These are phyloP conservation scores for Glycine soja DNA, from an alignment of 306 rosid genomes.

Conservation along the genomic window DNA sequence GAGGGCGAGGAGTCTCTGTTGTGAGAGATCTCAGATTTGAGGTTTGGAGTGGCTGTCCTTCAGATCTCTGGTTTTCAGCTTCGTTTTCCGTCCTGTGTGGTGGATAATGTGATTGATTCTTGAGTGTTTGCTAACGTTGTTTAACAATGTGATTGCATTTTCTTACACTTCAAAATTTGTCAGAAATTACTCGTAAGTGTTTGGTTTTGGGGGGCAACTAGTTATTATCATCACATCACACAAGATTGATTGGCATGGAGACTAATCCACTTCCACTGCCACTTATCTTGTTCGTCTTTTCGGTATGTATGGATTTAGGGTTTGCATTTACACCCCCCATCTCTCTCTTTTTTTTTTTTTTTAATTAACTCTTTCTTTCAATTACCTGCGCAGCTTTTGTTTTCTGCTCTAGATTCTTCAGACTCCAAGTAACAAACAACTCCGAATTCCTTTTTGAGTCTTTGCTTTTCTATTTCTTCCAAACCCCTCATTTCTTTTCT, in stretches of 20 bases:
- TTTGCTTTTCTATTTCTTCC: not conserved
- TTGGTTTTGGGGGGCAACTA: too few relatives aligned
- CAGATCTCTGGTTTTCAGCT: too few relatives aligned
- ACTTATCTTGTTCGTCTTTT: slow-evolving; percentile 48
- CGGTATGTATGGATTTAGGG: slow-evolving; percentile 49
- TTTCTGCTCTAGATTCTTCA: slow-evolving; percentile 45
- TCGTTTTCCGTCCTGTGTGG: too few relatives aligned
- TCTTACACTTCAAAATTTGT: too few relatives aligned
- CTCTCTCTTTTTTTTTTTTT: not conserved
- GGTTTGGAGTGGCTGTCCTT: too few relatives aligned
- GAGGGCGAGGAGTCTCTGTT: too few relatives aligned
- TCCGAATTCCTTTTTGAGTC: slow-evolving; percentile 4
- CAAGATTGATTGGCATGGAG: slow-evolving; percentile 26
- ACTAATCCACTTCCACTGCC: slow-evolving; percentile 20
- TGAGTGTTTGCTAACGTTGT: too few relatives aligned
- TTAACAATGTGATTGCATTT: too few relatives aligned
- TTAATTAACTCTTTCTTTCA: slow-evolving; percentile 4
- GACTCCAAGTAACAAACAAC: slow-evolving; percentile 52
- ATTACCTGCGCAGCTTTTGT: slow-evolving; percentile 59
- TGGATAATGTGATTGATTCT: too few relatives aligned
- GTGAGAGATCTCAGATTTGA: too few relatives aligned
- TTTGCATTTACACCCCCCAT: slow-evolving; percentile 2
- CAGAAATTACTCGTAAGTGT: too few relatives aligned
- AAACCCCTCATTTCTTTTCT: not conserved
- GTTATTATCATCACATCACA: not conserved